Conservation (phyloP, 371 early-diverging fungal genomes). For the Circinella umbellata region DNA sequence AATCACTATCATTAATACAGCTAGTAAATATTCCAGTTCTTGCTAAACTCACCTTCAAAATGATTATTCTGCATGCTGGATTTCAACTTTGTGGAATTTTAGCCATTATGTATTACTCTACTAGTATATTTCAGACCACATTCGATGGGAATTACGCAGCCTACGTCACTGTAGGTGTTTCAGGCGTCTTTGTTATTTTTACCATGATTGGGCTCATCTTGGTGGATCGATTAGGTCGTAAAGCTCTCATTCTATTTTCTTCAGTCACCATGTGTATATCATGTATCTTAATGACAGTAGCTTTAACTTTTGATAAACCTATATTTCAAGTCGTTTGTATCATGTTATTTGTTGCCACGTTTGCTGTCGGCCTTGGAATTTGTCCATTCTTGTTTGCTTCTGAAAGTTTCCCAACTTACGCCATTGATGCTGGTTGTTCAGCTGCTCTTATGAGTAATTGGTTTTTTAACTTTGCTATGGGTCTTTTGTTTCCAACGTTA, state of each 20-base stretch:
- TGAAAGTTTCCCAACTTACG: constrained; percentile 73
- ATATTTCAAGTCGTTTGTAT: constrained; percentile 70
- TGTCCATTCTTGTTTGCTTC: constrained; percentile 76
- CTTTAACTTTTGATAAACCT: constrained; percentile 46
- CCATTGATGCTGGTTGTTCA: constrained; percentile 65
- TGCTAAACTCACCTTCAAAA: constrained; percentile 32
- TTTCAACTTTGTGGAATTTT: constrained; percentile 74
- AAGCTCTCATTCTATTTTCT: constrained; percentile 60
- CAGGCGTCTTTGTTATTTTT: constrained; percentile 53
- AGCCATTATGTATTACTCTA: constrained; percentile 67
- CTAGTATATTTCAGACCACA: constrained; percentile 42
- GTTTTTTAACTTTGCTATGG: constrained; percentile 69
- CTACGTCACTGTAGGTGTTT: constrained; percentile 48
- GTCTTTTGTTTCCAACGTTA: constrained; percentile 67
- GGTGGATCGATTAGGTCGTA: constrained; percentile 69
- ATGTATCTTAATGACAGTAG: constrained; percentile 40
- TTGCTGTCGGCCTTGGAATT: constrained; percentile 85
- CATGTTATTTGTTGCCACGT: constrained; percentile 78
- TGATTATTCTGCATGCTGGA: constrained; percentile 64
- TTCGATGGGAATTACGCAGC: constrained; percentile 36
- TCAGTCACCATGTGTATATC: constrained; percentile 51
- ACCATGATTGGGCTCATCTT: constrained; percentile 52
- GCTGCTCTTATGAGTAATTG: constrained; percentile 69
- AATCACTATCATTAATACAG: constrained; percentile 14
- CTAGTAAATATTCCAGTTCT: constrained; percentile 40